Evolutionary conservation across 78 protist species (phyloP), one percentile per base, ranked within the genome.

Genomic region (Dictyostelium brefeldianum): DNA sequence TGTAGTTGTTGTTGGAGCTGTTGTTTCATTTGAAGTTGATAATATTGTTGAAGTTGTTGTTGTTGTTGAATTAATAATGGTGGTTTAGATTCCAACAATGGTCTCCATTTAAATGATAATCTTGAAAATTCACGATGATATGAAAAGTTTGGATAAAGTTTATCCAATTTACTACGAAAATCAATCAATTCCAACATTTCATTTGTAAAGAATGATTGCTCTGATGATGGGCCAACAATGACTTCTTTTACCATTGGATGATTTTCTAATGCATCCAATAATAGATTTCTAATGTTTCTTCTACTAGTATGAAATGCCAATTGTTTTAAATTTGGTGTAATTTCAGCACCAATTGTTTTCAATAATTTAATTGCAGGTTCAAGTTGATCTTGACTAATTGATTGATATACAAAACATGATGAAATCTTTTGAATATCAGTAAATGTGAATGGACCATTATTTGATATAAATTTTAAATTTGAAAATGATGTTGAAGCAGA

Each of bases 111-210:
- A n/a, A 87, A 87, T 1, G 93, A 87, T 43, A 87, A 25, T 27
- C 78, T 53, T 62, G 93, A 87, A 53, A 77, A 87, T 46, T 87
- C 93, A 11, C 93, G 43, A 64, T 77, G 81, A 31, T 77, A 87
- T 5, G 81, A 71, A 10, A 70, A 51, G 54, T 77, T 77, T 12
- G 93, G 93, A 77, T 87, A 87, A 3, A 87, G 78, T 29, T 20
- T 64, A 4, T 87, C 93, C 12, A 87, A 25, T 47, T 64, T 80
- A 41, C 59, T 64, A n/a, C 78, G 36, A n/a, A 87, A 87, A 1
- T 56, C 74, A 20, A 87, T 48, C 2, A 87, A 46, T 10, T 51
- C 78, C 3, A 43, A n/a, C 5, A 84, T 47, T 25, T 84, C 77
- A 2, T 10, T 15, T 0, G 92, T 54, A 64, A 84, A 84, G 18